Percentiles rank a stretch among this genome's conserved stretches.
Conservation (phyloP, 2,329 filamentous ascomycete genomes). For the Madurella mycetomatis region DNA sequence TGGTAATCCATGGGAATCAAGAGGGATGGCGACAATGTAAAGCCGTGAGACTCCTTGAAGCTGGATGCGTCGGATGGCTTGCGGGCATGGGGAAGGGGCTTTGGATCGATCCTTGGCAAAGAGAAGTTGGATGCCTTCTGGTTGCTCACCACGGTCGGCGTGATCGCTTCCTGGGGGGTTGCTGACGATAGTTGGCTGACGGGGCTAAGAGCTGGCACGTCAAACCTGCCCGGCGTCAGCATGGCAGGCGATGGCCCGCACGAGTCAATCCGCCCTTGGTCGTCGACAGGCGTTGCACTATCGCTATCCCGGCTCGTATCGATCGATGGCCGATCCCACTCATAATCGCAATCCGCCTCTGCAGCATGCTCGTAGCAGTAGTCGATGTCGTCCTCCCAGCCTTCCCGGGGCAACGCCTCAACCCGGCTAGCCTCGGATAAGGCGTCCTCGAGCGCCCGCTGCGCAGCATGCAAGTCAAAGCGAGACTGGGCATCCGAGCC, state of each 20-base stretch:
- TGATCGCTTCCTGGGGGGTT: slow-evolving; percentile 41
- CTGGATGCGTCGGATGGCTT: slow-evolving; percentile 47
- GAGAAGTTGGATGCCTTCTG: slow-evolving; percentile 49
- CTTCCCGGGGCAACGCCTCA: slow-evolving; percentile 39
- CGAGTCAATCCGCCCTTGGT: slow-evolving; percentile 12
- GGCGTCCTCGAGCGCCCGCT: slow-evolving; percentile 31
- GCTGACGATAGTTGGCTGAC: slow-evolving; percentile 42
- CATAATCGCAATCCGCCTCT: slow-evolving; percentile 62
- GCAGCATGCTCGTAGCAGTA: slow-evolving; percentile 67
- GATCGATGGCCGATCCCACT: slow-evolving; percentile 57
- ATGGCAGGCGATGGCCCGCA: slow-evolving; percentile 22
- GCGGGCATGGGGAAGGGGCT: slow-evolving; percentile 34
- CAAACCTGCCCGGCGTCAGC: slow-evolving; percentile 34
- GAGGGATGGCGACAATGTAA: slow-evolving; percentile 57
- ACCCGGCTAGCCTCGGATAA: slow-evolving; percentile 22
- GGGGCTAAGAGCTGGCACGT: slow-evolving; percentile 47
- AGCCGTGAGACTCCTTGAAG: slow-evolving; percentile 57
- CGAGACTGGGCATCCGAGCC: slow-evolving; percentile 50
- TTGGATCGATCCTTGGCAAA: slow-evolving; percentile 39
- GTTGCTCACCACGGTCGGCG: slow-evolving; percentile 36
- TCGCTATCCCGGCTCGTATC: slow-evolving; percentile 39
- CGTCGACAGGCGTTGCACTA: slow-evolving; percentile 26
- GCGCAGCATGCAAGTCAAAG: slow-evolving; percentile 38
- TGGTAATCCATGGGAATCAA: slow-evolving; percentile 58
- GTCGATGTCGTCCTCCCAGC: slow-evolving; percentile 66